Percentiles rank a stretch among this genome's conserved stretches.
These are phyloP conservation scores for Chaetomiaceae sp. DNA, from an alignment of 2,329 filamentous ascomycete genomes.

Conservation along the genomic window DNA sequence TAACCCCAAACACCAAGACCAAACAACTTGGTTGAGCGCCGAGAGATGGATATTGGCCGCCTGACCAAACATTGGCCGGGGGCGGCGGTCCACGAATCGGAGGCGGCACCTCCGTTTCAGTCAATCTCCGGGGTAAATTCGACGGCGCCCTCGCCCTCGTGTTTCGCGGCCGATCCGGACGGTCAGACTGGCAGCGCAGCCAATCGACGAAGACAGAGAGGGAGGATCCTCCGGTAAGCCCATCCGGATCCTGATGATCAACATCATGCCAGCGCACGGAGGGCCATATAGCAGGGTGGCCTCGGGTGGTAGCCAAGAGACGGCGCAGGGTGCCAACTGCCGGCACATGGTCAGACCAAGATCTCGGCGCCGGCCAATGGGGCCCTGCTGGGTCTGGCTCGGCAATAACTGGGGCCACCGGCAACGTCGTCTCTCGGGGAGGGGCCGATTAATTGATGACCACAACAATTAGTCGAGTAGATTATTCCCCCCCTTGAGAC, in stretches of 20 bases:
- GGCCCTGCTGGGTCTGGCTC: not conserved
- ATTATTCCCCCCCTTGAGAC: constrained; percentile 4
- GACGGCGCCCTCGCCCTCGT: not conserved
- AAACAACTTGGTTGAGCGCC: too few relatives aligned
- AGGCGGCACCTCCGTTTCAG: constrained; percentile 16
- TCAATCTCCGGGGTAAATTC: constrained; percentile 22
- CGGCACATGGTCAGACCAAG: constrained; percentile 6
- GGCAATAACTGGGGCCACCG: constrained; percentile 10
- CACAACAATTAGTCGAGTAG: constrained; percentile 5
- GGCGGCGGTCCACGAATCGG: constrained; percentile 17
- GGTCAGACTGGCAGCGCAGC: not conserved
- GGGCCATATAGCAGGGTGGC: not conserved
- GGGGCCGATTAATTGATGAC: constrained; percentile 20
- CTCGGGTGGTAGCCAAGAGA: constrained; percentile 3
- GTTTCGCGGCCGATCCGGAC: not conserved
- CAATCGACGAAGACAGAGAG: not conserved
- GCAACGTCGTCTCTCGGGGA: constrained; percentile 9
- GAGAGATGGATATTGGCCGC: not conserved
- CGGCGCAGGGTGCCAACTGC: constrained; percentile 13
- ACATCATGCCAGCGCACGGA: constrained; percentile 8
- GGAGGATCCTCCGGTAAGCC: constrained; percentile 9
- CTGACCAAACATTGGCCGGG: not conserved
- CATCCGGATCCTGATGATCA: constrained; percentile 14
- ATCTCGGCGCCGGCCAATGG: constrained; percentile 14
- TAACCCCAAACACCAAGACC: not conserved